phyloP scores from a whole-genome alignment of 2,329 filamentous ascomycete genomes.

The Thelonectria olida region DNA sequence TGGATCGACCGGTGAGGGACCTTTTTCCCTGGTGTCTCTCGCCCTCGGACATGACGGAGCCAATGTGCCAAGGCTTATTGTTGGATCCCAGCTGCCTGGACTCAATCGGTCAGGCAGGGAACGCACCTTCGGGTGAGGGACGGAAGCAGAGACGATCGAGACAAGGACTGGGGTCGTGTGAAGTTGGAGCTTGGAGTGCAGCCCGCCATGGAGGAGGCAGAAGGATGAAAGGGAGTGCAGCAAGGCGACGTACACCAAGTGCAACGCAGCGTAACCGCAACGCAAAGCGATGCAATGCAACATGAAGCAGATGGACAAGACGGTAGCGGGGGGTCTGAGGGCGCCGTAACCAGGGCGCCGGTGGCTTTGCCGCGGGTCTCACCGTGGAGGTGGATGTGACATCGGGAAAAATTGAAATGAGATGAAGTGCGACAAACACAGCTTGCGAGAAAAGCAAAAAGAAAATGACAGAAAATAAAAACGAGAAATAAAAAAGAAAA shows the following conservation, averaged over 20 bases:
- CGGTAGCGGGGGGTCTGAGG: neutral
- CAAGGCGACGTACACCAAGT: neutral
- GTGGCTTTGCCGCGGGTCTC: conserved; percentile 16
- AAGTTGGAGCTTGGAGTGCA: neutral
- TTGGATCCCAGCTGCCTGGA: conserved; percentile 3
- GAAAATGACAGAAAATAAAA: conserved; percentile 11
- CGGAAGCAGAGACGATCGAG: conserved; percentile 1
- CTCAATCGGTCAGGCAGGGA: neutral
- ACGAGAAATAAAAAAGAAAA: conserved; percentile 5
- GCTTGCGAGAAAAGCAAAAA: conserved; percentile 21
- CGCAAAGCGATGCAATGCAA: conserved; percentile 4
- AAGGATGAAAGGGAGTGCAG: neutral
- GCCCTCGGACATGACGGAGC: neutral
- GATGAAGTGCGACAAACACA: conserved; percentile 28
- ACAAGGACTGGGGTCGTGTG: neutral
- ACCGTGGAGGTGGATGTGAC: conserved; percentile 23
- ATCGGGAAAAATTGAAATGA: conserved; percentile 28
- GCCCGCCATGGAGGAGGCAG: neutral
- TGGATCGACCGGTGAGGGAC: neutral
- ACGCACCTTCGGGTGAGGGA: neutral
- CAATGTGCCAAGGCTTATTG: neutral
- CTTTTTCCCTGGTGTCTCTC: neutral
- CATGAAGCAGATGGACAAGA: neutral
- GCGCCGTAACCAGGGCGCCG: neutral
- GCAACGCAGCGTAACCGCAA: neutral